phyloP scores from a whole-genome alignment of 139 green algal genomes.

The Asterochloris erici region DNA sequence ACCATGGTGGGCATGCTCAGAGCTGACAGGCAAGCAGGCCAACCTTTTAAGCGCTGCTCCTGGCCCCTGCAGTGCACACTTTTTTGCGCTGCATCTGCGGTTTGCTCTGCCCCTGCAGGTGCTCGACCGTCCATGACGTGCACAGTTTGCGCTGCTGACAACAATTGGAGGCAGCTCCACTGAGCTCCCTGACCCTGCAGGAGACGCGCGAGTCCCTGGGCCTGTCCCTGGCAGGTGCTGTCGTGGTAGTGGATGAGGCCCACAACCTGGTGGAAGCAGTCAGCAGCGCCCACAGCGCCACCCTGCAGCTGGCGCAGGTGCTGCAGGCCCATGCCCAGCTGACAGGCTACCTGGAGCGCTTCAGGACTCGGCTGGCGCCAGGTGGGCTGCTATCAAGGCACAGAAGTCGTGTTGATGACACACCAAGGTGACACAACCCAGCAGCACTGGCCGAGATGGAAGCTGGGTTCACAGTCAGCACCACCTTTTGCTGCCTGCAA shows the following conservation, averaged over 20 bases:
- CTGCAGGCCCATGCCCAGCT: constrained; percentile 33
- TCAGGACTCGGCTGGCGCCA: constrained; percentile 67
- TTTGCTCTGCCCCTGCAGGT: too few species aligned
- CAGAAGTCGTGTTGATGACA: too few species aligned
- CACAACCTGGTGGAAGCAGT: constrained; percentile 90
- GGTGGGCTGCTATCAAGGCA: constrained; percentile 10
- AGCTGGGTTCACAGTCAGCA: too few species aligned
- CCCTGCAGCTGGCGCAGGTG: constrained; percentile 41
- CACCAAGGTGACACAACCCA: too few species aligned
- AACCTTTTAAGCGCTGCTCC: too few species aligned
- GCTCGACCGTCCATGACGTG: too few species aligned
- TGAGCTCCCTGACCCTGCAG: not conserved
- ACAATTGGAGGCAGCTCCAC: not conserved
- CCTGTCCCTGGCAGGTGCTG: constrained; percentile 50
- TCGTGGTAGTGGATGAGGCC: constrained; percentile 95
- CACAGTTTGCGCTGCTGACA: not conserved
- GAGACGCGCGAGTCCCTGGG: constrained; percentile 62
- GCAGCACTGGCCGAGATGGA: too few species aligned
- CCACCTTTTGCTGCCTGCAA: too few species aligned
- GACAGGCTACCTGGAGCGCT: constrained; percentile 66
- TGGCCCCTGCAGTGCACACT: too few species aligned
- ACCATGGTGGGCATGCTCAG: too few species aligned
- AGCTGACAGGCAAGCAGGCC: too few species aligned
- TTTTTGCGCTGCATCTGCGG: too few species aligned
- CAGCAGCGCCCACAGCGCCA: constrained; percentile 62